Conservation (phyloP, 1,284 basidiomycete genomes). For the Cryptococcus sp. region DNA sequence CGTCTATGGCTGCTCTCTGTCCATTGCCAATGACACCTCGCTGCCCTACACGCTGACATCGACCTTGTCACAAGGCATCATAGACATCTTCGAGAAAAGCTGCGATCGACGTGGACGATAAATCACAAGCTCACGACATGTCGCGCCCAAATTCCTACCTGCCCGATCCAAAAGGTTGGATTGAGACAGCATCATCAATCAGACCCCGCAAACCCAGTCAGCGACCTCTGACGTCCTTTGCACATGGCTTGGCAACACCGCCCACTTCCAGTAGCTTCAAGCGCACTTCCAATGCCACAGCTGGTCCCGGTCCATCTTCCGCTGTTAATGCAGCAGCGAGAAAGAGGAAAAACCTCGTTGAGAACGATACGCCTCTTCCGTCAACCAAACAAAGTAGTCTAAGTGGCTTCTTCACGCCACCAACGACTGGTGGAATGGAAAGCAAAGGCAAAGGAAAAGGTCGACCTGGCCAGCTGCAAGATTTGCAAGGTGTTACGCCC, state of each 20-base stretch:
- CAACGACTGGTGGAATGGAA: slow-evolving; percentile 9
- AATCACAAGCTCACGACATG: not conserved
- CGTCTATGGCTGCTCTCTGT: no score
- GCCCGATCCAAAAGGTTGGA: slow-evolving; percentile 43
- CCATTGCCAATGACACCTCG: no score
- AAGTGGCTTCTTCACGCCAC: slow-evolving; percentile 23
- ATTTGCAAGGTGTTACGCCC: slow-evolving; percentile 1
- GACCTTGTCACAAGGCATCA: no score
- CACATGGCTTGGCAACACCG: slow-evolving; percentile 32
- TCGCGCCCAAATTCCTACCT: slow-evolving; percentile 9
- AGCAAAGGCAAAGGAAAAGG: slow-evolving; percentile 6
- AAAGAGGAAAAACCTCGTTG: not conserved
- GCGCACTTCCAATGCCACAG: not conserved
- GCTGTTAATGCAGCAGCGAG: not conserved
- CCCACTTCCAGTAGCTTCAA: slow-evolving; percentile 21
- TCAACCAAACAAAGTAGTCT: slow-evolving; percentile 14
- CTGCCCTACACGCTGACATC: no score
- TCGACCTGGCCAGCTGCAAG: not conserved
- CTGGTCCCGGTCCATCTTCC: slow-evolving; percentile 19
- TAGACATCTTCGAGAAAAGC: no score
- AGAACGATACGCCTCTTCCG: slow-evolving; percentile 7
- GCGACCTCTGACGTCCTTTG: slow-evolving; percentile 25
- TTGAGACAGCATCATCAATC: slow-evolving; percentile 23
- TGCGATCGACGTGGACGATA: no score
- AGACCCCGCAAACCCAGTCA: slow-evolving; percentile 15